These are phyloP conservation scores for Hypoxylon rickii DNA, from an alignment of 495 filamentous ascomycete genomes.

Conservation along the genomic window DNA sequence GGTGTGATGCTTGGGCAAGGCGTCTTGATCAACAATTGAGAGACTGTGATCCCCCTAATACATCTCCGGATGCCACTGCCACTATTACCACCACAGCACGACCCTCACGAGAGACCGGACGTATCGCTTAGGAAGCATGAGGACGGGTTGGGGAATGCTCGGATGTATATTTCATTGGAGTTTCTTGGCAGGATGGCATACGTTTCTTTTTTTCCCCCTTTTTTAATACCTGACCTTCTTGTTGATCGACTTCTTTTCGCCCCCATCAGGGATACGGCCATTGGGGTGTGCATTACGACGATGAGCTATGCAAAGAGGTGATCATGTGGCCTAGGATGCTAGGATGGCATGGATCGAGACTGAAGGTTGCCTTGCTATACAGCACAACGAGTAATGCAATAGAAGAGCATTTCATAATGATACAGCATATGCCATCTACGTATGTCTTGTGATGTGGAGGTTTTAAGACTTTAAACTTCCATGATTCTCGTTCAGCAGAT, in stretches of 20 bases:
- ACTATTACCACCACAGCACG: background rate
- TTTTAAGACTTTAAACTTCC: too few relatives aligned
- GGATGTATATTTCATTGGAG: constrained; percentile 44
- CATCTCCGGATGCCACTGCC: background rate
- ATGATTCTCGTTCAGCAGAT: too few relatives aligned
- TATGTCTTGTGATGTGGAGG: background rate
- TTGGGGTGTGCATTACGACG: constrained; percentile 28
- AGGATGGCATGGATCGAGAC: constrained; percentile 28
- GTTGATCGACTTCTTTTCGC: constrained; percentile 8
- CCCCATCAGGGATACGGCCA: constrained; percentile 13
- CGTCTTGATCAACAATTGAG: background rate
- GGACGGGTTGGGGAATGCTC: constrained; percentile 35
- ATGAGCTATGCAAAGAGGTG: constrained; percentile 3
- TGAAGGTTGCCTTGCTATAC: constrained; percentile 29
- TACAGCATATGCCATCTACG: background rate
- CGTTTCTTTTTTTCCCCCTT: constrained; percentile 39
- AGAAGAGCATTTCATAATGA: constrained; percentile 34
- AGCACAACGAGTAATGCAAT: constrained; percentile 41
- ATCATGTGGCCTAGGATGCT: constrained; percentile 15
- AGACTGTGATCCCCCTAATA: constrained; percentile 1
- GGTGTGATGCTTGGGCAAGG: constrained; percentile 1
- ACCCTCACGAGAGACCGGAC: constrained; percentile 21
- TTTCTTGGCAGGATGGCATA: constrained; percentile 42
- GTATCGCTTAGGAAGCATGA: constrained; percentile 29
- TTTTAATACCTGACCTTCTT: constrained; percentile 40